These are phyloP conservation scores for Rhizopus delemar DNA, from an alignment of 371 early-diverging fungal species.

Conservation along the genomic window DNA sequence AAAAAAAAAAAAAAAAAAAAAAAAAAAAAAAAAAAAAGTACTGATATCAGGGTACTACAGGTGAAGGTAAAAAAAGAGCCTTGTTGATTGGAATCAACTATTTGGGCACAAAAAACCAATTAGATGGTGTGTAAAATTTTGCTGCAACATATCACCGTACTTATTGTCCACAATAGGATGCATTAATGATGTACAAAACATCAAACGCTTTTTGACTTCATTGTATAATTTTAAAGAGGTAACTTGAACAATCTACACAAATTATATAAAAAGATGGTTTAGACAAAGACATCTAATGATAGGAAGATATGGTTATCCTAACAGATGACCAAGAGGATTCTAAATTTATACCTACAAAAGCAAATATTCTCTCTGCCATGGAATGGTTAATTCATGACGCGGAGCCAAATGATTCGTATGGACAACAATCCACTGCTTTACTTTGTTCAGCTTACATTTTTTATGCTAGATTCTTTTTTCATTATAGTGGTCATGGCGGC, in stretches of 20 bases:
- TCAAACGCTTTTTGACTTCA: conserved; percentile 70
- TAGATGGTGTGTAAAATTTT: conserved; percentile 48
- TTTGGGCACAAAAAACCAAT: conserved; percentile 62
- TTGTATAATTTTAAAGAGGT: conserved; percentile 68
- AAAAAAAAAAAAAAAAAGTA: too few relatives aligned
- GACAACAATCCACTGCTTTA: background rate
- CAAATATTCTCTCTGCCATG: conserved; percentile 81
- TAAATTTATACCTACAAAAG: conserved; percentile 71
- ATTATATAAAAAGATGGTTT: background rate
- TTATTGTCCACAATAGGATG: conserved; percentile 61
- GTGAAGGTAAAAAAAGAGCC: conserved; percentile 74
- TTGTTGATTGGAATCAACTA: conserved; percentile 95
- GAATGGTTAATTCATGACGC: conserved; percentile 88
- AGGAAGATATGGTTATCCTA: conserved; percentile 75
- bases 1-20: too few relatives aligned
- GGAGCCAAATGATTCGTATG: conserved; percentile 75
- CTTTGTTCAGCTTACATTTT: conserved; percentile 3
- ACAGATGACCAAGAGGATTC: conserved; percentile 83
- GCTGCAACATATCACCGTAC: background rate
- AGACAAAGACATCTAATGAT: background rate
- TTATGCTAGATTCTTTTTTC: conserved; percentile 68
- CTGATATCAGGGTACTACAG: conserved; percentile 14
- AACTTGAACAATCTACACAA: background rate
- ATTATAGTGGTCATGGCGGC: conserved; percentile 91
- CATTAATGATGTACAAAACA: conserved; percentile 89